These are phyloP conservation scores for Geotrichum carabidarum DNA, from an alignment of 1,139 yeast genomes.

Conservation along the genomic window DNA sequence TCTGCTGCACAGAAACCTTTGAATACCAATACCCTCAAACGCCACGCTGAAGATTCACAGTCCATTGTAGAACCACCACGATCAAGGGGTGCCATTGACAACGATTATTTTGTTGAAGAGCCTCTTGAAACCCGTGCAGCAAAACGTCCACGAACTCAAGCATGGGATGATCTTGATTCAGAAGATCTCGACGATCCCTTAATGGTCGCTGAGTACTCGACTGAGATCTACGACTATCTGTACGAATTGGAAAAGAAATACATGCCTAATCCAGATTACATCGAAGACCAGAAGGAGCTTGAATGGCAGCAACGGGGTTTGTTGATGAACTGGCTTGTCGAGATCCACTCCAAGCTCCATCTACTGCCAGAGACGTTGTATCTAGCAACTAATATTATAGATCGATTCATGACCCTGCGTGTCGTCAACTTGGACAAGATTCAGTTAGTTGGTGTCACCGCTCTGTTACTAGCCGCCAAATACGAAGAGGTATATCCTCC, in stretches of 20 bases:
- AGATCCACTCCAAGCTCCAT: constrained; percentile 82
- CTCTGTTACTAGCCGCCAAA: constrained; percentile 88
- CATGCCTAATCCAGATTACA: constrained; percentile 71
- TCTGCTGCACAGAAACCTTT: neutral
- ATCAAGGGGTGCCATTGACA: neutral
- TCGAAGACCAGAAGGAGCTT: constrained; percentile 68
- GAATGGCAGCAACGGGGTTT: constrained; percentile 85
- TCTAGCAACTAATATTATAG: constrained; percentile 85
- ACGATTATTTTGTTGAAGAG: constrained; percentile 6
- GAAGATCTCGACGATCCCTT: constrained; percentile 89
- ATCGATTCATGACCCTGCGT: constrained; percentile 78
- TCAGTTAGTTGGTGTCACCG: constrained; percentile 86
- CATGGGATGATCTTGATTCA: constrained; percentile 87
- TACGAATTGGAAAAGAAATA: constrained; percentile 69
- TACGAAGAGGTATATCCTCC: constrained; percentile 94
- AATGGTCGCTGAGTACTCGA: constrained; percentile 91
- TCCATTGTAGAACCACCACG: neutral
- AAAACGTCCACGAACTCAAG: constrained; percentile 21
- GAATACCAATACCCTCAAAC: constrained; percentile 4
- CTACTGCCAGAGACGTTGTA: constrained; percentile 86
- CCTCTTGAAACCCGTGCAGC: constrained; percentile 11
- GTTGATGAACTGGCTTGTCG: constrained; percentile 91
- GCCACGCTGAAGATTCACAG: constrained; percentile 8
- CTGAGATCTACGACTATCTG: constrained; percentile 76
- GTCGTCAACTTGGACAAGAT: constrained; percentile 76